phyloP scores from a whole-genome alignment of 306 rosid genomes.

The Argentina anserina region DNA sequence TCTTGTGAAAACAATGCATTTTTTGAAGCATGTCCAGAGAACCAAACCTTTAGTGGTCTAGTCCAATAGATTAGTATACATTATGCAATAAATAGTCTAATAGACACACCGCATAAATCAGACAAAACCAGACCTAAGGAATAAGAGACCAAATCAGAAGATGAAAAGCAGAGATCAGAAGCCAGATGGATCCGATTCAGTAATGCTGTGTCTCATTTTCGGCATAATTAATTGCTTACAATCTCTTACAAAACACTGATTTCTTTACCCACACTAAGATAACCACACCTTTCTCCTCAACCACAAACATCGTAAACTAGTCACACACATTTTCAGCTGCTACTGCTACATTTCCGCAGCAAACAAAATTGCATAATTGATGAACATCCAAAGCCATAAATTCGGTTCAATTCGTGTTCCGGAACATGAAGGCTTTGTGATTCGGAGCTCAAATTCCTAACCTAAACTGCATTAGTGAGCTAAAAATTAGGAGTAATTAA shows the following conservation, averaged over 20 bases:
- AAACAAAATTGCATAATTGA: conserved; percentile 25
- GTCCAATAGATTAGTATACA: neutral
- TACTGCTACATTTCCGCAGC: conserved; percentile 17
- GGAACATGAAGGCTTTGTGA: conserved; percentile 9
- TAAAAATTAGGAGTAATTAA: conserved; percentile 6
- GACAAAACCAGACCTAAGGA: neutral
- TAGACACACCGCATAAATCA: neutral
- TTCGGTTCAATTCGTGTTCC: neutral
- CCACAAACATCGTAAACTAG: neutral
- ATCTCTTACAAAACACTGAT: conserved; percentile 22
- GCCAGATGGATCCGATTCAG: conserved; percentile 22
- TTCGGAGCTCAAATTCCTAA: conserved; percentile 9
- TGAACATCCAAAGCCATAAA: neutral
- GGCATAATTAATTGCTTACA: neutral
- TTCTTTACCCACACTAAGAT: neutral
- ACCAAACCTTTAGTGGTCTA: neutral
- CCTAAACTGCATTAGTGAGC: conserved; percentile 18
- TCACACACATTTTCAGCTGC: conserved; percentile 12
- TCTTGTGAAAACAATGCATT: neutral
- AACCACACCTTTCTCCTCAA: neutral
- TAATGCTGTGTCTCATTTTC: conserved; percentile 10
- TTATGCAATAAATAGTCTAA: neutral
- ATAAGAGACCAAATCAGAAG: neutral
- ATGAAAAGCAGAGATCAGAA: neutral
- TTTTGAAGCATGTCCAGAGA: neutral